Conservation (phyloP, 1,284 basidiomycete species). For the Xanthoconium separans region DNA sequence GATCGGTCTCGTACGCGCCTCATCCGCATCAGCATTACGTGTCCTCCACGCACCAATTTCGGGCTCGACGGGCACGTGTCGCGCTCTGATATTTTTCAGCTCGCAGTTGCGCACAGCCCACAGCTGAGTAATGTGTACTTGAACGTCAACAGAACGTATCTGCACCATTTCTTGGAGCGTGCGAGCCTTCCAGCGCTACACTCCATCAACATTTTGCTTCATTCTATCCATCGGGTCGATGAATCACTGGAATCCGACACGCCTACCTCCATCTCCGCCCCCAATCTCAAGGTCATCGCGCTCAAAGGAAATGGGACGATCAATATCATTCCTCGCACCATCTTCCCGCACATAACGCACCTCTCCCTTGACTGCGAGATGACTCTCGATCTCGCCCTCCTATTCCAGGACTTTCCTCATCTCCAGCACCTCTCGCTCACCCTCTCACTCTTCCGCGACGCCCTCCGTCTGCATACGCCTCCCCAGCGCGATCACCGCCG, state of each 20-base stretch:
- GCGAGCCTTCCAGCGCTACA: slow-evolving; percentile 15
- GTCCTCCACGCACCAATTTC: slow-evolving; percentile 23
- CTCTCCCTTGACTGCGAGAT: slow-evolving; percentile 24
- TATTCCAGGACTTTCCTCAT: slow-evolving; percentile 20
- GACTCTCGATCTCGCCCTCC: slow-evolving; percentile 14
- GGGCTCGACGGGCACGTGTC: background rate
- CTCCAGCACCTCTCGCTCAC: slow-evolving; percentile 19
- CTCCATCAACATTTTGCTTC: slow-evolving; percentile 19
- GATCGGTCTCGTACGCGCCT: slow-evolving; percentile 20
- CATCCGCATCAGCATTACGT: slow-evolving; percentile 25
- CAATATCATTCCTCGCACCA: slow-evolving; percentile 17
- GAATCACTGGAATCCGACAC: background rate
- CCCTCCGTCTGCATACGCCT: slow-evolving; percentile 5
- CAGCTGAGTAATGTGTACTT: slow-evolving; percentile 22
- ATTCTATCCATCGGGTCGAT: slow-evolving; percentile 8
- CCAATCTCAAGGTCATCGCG: slow-evolving; percentile 17
- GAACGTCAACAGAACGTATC: slow-evolving; percentile 19
- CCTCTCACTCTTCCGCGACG: slow-evolving; percentile 9
- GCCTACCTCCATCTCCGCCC: slow-evolving; percentile 9
- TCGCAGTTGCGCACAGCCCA: slow-evolving; percentile 20
- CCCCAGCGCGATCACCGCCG: background rate
- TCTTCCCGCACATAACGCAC: slow-evolving; percentile 23
- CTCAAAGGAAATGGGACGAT: slow-evolving; percentile 15
- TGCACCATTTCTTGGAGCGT: slow-evolving; percentile 17
- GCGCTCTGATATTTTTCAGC: slow-evolving; percentile 23